Conservation (phyloP, 2,329 filamentous ascomycete species). For the Colletotrichum karsti region DNA sequence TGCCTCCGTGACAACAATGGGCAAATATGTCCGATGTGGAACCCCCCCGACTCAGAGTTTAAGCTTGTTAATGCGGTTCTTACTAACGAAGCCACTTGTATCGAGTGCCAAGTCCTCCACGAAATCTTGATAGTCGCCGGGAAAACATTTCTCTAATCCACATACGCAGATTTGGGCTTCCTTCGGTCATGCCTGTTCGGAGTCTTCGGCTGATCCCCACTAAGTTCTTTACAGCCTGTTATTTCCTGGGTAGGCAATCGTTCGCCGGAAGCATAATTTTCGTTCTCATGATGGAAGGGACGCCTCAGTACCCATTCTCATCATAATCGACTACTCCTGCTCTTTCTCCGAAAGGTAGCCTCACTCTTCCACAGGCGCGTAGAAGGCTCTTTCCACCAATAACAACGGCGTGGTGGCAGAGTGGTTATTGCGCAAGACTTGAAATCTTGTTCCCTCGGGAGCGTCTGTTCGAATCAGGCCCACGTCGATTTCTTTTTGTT, state of each 20-base stretch:
- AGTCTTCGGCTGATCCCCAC: not conserved
- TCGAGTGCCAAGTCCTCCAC: not conserved
- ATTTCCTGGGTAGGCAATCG: not conserved
- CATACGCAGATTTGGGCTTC: not conserved
- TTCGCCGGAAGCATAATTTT: not conserved
- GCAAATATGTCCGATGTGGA: not conserved
- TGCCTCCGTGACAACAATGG: not conserved
- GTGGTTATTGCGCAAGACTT: slow-evolving; percentile 34
- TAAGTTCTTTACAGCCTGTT: not conserved
- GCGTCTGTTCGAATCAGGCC: slow-evolving; percentile 38
- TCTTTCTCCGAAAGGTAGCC: not conserved
- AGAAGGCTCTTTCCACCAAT: not conserved
- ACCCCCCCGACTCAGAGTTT: not conserved
- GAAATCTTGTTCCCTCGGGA: slow-evolving; percentile 37
- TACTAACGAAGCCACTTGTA: not conserved
- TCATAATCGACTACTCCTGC: not conserved
- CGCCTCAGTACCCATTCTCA: not conserved
- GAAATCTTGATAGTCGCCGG: not conserved
- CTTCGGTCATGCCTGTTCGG: not conserved
- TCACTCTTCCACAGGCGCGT: not conserved
- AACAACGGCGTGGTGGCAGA: slow-evolving; percentile 29
- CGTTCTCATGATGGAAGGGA: not conserved
- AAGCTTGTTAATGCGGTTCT: not conserved
- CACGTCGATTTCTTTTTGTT: slow-evolving; percentile 27
- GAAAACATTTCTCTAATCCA: not conserved